Base-by-base conservation (phyloP, 2,329 filamentous ascomycete genomes). In the Venturia oleaginea region DNA sequence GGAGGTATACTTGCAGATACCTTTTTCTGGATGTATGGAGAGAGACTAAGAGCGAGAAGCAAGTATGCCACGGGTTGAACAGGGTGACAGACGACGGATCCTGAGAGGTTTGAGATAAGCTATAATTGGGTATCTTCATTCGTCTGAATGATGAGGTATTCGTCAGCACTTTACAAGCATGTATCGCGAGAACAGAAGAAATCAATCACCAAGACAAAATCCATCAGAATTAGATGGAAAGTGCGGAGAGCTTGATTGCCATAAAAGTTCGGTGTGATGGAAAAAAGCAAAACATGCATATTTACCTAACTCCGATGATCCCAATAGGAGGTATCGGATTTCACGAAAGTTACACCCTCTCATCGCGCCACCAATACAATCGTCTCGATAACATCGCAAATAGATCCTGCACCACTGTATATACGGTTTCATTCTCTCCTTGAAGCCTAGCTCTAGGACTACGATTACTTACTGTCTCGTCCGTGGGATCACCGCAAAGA, bases 21-120 rank as follows among this genome's bases (percentile, higher is more conserved):
- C 34, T 88, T 85, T 75, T 67, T 84, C 62, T 83, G 80, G 80
- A 78, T 71, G 61, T 83, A 73, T 71, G 81, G 81, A 0, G 76
- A 76, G 70, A 68, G 59, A 61, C 65, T 84, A 70, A 73, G 81
- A 67, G 75, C 68, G 65, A 76, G 72, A 71, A 82, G 80, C 71
- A 73, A 76, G 24, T 83, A 77, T 71, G 81, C 80, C 15, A 11
- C 46, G 4, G 46, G n/a, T 24, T 51, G 46, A 51, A 46, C 46
- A 43, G 2, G n/a, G n/a, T n/a, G n/a, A n/a, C n/a, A n/a, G n/a
- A n/a, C n/a, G n/a, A n/a, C n/a, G n/a, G n/a, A n/a, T 15, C 37
- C 15, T 4, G 3, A 40, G 17, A 46, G 43, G 13, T 24, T 46
- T n/a, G 43, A 19, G 13, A 3, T 24, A 1, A n/a, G 43, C 43